phyloP scores from a whole-genome alignment of 257 asterid species.

The Anisodus tanguticus region DNA sequence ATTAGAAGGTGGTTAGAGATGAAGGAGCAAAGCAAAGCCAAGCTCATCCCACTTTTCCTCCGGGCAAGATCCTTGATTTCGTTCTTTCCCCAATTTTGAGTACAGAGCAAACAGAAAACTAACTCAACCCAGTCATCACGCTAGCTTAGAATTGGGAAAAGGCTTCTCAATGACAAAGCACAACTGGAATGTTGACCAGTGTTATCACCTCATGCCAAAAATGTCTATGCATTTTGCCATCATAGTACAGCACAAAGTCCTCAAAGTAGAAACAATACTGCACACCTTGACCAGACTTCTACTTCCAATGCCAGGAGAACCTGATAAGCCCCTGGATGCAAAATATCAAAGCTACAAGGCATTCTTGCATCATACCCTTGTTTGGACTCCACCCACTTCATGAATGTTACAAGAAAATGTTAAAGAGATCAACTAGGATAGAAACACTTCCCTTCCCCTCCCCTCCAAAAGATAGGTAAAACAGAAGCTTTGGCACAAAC shows the following conservation, averaged over 20 bases:
- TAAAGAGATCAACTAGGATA: background rate
- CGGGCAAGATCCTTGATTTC: background rate
- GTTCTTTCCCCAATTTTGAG: background rate
- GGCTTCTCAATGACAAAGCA: background rate
- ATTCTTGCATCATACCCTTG: constrained; percentile 24
- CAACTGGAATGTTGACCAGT: background rate
- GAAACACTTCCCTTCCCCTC: background rate
- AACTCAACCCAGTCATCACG: background rate
- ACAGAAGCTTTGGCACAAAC: background rate
- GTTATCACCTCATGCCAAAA: background rate
- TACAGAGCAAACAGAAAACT: background rate
- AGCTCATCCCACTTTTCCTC: background rate
- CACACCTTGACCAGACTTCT: background rate
- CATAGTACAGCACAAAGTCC: background rate
- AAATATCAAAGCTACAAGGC: constrained; percentile 19
- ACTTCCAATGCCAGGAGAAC: constrained; percentile 3
- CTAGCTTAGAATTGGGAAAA: background rate
- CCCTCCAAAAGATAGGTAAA: background rate
- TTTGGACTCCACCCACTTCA: background rate
- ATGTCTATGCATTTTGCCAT: background rate
- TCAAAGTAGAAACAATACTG: background rate
- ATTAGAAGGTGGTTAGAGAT: background rate
- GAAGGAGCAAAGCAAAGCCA: too few relatives aligned
- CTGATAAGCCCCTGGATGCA: constrained; percentile 21
- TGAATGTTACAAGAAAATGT: background rate